Evolutionary conservation across 1,139 yeast species (phyloP).

Genomic region (Geotrichum histeridarum): DNA sequence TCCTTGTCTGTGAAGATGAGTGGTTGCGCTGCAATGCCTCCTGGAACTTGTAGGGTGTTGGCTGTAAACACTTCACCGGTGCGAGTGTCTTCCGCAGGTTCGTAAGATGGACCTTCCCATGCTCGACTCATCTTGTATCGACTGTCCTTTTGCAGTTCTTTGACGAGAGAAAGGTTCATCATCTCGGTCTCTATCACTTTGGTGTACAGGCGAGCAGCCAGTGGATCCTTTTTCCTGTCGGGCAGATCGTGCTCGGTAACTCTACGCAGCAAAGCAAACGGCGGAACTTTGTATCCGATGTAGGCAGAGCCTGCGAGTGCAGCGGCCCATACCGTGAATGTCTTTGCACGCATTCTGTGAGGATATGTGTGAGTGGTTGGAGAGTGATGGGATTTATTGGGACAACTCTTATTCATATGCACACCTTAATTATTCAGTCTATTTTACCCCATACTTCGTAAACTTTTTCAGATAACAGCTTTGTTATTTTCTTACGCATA

Average conservation of each 20-base stretch:
- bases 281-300: constrained; percentile 12
- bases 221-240: constrained; percentile 6
- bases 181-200: constrained; percentile 16
- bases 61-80: constrained; percentile 27
- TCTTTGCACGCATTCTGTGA: background rate
- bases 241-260: constrained; percentile 11
- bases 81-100: background rate
- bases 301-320: constrained; percentile 5
- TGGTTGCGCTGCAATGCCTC: constrained; percentile 75
- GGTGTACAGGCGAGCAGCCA: constrained; percentile 5
- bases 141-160: constrained; percentile 6
- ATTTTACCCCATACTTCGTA: constrained; percentile 56
- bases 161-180: constrained; percentile 12
- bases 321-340: background rate
- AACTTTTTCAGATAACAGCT: constrained; percentile 54
- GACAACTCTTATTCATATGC: background rate
- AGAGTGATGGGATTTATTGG: background rate
- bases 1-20: constrained; percentile 56
- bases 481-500: constrained; percentile 58
- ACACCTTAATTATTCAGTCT: background rate
- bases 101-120: constrained; percentile 8
- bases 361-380: background rate
- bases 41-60: constrained; percentile 52
- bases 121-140: constrained; percentile 8
- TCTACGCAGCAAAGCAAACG: constrained; percentile 9